Base-by-base conservation (phyloP, 1,284 basidiomycete genomes). In the Moesziomyces parantarcticus region DNA sequence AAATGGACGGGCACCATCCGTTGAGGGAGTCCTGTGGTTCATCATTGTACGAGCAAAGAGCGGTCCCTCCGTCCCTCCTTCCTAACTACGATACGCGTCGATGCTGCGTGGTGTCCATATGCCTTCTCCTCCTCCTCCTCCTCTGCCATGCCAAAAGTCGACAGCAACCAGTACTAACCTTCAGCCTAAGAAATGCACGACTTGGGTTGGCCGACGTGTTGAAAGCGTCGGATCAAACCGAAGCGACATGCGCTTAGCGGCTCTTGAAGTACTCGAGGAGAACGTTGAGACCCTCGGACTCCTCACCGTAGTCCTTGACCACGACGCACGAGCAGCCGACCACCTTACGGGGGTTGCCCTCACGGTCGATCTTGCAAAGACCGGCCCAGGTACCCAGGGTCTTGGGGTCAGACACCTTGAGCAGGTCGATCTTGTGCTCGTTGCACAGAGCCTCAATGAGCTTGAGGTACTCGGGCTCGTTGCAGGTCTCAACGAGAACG, bases 401-500 rank as follows among this genome's bases (percentile, higher is more conserved):
- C 88, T 99, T 99, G 84, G 93, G 92, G 87, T 98, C 96, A 55
- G 87, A 87, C 84, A 99, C 94, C 88, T 97, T 97, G 91, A 98
- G 97, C 78, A 98, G 88, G 89, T 96, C 94, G 88, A 98, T 97
- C 87, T 94, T 94, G 90, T 97, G 93, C 88, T 97, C 95, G 79
- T 93, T 93, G 86, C 96, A 98, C 84, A 98, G 93, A 56, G 95
- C 96, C 88, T 98, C 95, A 80, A 98, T 97, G 88, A 99, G 93
- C 89, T 98, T 98, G 89, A 97, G 92, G 90, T 99, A 98, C 88
- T 97, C 96, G 81, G 94, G 93, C 88, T 98, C 96, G 69, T 92
- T 96, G 89, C 94, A 97, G 68, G 94, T 94, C 90, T 99, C 96
- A 85, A 97, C 94, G 84, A 99, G 92, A 74, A 99, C 95, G 87